Percentiles rank a stretch among this genome's conserved stretches.
Evolutionary conservation across 2,329 filamentous ascomycete species (phyloP).

Genomic region (Exophiala aquamarina): DNA sequence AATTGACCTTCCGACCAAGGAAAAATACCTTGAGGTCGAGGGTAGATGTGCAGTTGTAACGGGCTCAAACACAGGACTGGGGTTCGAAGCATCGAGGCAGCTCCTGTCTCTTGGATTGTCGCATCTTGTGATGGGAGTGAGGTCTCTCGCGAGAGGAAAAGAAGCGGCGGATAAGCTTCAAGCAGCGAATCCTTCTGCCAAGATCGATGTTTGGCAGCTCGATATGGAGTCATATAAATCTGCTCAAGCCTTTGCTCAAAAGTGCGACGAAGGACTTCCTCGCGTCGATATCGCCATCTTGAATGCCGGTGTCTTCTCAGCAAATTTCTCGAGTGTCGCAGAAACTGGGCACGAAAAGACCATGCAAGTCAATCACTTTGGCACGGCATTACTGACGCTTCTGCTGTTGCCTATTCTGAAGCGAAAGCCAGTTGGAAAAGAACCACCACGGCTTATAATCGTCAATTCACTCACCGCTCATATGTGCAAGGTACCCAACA

Average conservation of each 20-base stretch:
- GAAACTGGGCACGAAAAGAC: conserved; percentile 36
- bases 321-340: conserved; percentile 17
- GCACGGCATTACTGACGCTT: conserved; percentile 25
- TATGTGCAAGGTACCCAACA: conserved; percentile 11
- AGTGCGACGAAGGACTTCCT: conserved; percentile 34
- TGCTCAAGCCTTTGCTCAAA: conserved; percentile 42
- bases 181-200: conserved; percentile 36
- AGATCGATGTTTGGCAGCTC: conserved; percentile 50
- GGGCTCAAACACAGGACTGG: conserved; percentile 51
- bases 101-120: conserved; percentile 44
- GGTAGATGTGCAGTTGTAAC: conserved; percentile 49
- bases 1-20: conserved; percentile 8
- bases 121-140: conserved; percentile 49
- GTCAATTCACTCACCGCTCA: conserved; percentile 28
- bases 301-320: conserved; percentile 42
- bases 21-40: conserved; percentile 28
- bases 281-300: conserved; percentile 47
- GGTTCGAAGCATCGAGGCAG: conserved; percentile 44
- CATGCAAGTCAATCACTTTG: conserved; percentile 37
- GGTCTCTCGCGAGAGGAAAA: conserved; percentile 44
- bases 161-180: conserved; percentile 38
- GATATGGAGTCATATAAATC: conserved; percentile 50
- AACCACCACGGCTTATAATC: conserved; percentile 16
- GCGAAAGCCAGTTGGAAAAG: conserved; percentile 12
- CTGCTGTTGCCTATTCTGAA: conserved; percentile 30